Conservation (phyloP, 2,329 filamentous ascomycete genomes). For the Cercospora sp. region DNA sequence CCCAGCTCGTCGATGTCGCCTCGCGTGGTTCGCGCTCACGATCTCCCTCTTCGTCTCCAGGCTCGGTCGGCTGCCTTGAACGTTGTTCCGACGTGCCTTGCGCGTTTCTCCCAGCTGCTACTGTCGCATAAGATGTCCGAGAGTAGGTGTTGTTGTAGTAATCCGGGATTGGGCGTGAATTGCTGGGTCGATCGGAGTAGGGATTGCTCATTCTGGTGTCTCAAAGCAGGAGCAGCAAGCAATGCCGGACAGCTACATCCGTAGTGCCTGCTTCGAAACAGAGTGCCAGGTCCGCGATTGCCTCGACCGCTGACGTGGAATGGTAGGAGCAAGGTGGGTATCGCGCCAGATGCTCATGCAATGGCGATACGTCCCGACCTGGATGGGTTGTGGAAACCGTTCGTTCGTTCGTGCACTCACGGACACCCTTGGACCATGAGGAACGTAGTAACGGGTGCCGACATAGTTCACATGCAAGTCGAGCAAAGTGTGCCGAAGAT, state of each 20-base stretch:
- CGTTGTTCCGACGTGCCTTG: neutral
- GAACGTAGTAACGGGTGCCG: neutral
- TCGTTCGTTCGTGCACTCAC: neutral
- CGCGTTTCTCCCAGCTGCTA: conserved; percentile 51
- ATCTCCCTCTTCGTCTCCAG: conserved; percentile 2
- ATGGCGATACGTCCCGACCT: neutral
- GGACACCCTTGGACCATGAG: neutral
- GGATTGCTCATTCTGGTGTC: conserved; percentile 45
- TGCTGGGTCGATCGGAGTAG: conserved; percentile 41
- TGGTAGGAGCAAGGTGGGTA: neutral
- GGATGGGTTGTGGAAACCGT: neutral
- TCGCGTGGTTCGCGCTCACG: conserved; percentile 7
- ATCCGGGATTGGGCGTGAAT: conserved; percentile 38
- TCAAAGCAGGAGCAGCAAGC: neutral
- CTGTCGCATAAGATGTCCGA: conserved; percentile 63
- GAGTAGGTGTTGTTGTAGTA: conserved; percentile 40
- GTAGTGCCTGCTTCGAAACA: neutral
- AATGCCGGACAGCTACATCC: conserved; percentile 2
- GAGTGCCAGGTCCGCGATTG: neutral
- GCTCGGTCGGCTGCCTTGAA: neutral
- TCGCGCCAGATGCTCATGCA: neutral
- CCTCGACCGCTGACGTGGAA: neutral
- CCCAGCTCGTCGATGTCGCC: conserved; percentile 2
- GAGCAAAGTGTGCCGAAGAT: neutral
- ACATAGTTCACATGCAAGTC: neutral